Conservation (phyloP, 192 early-diverging fungal genomes). For the Coemansia sp. region DNA sequence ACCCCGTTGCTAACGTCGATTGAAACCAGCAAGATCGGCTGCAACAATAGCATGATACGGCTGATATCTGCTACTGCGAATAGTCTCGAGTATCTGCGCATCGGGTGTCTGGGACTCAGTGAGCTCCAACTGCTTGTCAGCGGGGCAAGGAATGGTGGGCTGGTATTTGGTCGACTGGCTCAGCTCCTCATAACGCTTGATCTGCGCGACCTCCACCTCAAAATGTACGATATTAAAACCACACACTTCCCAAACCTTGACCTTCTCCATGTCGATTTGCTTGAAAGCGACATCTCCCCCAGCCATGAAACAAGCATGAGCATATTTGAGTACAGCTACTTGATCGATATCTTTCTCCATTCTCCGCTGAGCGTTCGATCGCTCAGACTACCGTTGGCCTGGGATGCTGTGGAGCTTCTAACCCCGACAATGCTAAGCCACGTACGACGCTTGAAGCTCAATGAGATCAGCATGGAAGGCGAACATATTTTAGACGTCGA, state of each 20-base stretch:
- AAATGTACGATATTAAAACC: neutral
- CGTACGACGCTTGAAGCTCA: neutral
- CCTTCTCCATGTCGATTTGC: slow-evolving; percentile 5
- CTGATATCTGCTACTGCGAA: slow-evolving; percentile 5
- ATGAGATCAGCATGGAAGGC: slow-evolving; percentile 10
- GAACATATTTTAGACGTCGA: slow-evolving; percentile 17
- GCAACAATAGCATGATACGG: slow-evolving; percentile 3
- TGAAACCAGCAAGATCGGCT: neutral
- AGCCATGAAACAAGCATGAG: slow-evolving; percentile 11
- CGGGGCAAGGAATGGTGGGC: neutral
- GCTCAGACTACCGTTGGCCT: slow-evolving; percentile 12
- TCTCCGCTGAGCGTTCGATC: neutral
- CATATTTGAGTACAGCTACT: slow-evolving; percentile 12
- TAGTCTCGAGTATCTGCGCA: slow-evolving; percentile 11
- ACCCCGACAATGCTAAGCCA: neutral
- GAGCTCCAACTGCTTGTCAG: slow-evolving; percentile 8
- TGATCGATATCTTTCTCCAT: slow-evolving; percentile 13
- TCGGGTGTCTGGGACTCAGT: slow-evolving; percentile 9
- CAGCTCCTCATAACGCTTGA: slow-evolving; percentile 12
- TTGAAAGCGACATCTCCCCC: slow-evolving; percentile 8
- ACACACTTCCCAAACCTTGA: slow-evolving; percentile 14
- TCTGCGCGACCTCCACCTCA: slow-evolving; percentile 6
- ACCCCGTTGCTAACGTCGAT: neutral
- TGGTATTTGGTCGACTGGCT: slow-evolving; percentile 6
- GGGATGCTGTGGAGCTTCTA: slow-evolving; percentile 18